These are phyloP conservation scores for Talaromyces islandicus DNA, from an alignment of 2,329 filamentous ascomycete species.

Conservation along the genomic window DNA sequence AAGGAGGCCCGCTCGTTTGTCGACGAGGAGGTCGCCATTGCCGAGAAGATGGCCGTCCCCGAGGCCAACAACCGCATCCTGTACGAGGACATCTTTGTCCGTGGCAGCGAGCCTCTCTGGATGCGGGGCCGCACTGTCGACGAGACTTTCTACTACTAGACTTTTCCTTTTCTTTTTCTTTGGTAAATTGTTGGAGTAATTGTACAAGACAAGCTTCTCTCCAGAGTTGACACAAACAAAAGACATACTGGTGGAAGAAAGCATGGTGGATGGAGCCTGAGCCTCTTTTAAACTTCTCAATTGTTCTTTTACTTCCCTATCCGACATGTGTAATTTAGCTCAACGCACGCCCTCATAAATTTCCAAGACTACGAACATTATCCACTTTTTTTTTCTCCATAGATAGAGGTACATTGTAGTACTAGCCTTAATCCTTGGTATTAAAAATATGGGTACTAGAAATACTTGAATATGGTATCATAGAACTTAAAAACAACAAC, in stretches of 20 bases:
- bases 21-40: conserved; percentile 81
- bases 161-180: conserved; percentile 3
- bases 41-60: conserved; percentile 80
- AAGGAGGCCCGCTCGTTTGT: conserved; percentile 84
- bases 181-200: background rate
- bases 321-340: conserved; percentile 1
- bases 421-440: no score
- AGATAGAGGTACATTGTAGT: no score
- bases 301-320: conserved; percentile 13
- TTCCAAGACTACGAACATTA: background rate
- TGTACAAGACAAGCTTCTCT: background rate
- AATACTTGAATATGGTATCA: no score
- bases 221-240: background rate
- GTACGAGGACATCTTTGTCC: conserved; percentile 94
- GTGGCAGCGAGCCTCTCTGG: conserved; percentile 79
- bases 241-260: background rate
- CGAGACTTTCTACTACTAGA: conserved; percentile 80
- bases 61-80: conserved; percentile 76
- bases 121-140: conserved; percentile 82
- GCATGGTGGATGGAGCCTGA: background rate
- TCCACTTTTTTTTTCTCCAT: background rate
- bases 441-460: no score
- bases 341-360: background rate
- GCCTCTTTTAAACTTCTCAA: conserved; percentile 5
- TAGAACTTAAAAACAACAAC: no score